These are phyloP conservation scores for Phaeolepiota aurea DNA, from an alignment of 768 basidiomycete species.

Conservation along the genomic window DNA sequence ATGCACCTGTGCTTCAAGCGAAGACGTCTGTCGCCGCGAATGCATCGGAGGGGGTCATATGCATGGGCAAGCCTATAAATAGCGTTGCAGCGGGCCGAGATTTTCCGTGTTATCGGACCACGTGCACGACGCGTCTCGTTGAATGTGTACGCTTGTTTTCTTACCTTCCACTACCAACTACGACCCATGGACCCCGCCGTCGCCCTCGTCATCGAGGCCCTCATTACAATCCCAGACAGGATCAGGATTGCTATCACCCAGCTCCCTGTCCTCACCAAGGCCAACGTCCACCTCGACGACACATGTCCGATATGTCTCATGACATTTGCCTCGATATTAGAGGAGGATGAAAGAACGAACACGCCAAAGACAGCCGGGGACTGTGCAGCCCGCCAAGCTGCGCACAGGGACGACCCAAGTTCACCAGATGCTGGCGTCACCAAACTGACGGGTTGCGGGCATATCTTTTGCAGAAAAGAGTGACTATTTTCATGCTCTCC, in stretches of 20 bases:
- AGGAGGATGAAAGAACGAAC: constrained; percentile 10
- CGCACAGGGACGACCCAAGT: constrained; percentile 2
- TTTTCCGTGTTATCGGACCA: too few species aligned
- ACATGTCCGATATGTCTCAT: constrained; percentile 61
- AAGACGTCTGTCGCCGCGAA: too few species aligned
- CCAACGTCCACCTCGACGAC: constrained; percentile 38
- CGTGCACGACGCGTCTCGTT: neutral
- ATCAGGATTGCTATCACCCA: constrained; percentile 30
- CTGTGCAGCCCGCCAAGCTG: constrained; percentile 4
- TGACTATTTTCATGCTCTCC: constrained; percentile 15
- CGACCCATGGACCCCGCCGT: constrained; percentile 1
- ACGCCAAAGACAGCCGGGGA: neutral
- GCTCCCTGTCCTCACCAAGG: constrained; percentile 32
- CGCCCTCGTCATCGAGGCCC: constrained; percentile 2
- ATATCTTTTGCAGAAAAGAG: constrained; percentile 65
- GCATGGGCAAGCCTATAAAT: too few species aligned
- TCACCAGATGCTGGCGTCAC: constrained; percentile 37
- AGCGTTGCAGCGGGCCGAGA: too few species aligned
- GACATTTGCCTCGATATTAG: constrained; percentile 36
- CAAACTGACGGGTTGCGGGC: constrained; percentile 50
- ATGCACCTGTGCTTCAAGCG: too few species aligned
- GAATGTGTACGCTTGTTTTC: neutral
- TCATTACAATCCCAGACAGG: constrained; percentile 11
- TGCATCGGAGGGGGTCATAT: too few species aligned
- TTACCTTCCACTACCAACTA: neutral